Percentiles rank a stretch among this genome's conserved stretches.
These are phyloP conservation scores for Pythium angustatum DNA, from an alignment of 352 stramenopile species.

Conservation along the genomic window DNA sequence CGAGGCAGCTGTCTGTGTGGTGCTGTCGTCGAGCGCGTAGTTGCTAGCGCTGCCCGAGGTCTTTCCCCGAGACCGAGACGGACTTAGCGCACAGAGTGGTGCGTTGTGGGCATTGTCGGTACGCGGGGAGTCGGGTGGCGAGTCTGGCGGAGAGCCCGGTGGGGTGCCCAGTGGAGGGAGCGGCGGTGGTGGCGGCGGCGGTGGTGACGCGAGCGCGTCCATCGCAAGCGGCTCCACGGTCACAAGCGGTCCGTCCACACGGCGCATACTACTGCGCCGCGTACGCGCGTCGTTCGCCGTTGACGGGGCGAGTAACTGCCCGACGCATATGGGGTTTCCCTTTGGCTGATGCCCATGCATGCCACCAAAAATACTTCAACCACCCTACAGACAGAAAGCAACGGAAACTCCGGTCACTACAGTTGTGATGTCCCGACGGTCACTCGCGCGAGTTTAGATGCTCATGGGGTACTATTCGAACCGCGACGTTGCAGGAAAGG, in stretches of 20 bases:
- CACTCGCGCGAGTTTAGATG: neutral
- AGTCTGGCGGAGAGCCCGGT: slow-evolving; percentile 17
- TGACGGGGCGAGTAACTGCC: slow-evolving; percentile 19
- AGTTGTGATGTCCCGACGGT: slow-evolving; percentile 13
- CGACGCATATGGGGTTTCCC: neutral
- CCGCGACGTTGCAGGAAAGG: neutral
- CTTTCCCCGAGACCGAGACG: neutral
- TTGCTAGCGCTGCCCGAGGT: neutral
- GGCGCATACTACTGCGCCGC: slow-evolving; percentile 1
- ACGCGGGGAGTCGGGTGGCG: slow-evolving; percentile 8
- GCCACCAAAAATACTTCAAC: slow-evolving; percentile 21
- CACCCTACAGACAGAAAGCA: too few species aligned
- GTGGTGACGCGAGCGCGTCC: neutral
- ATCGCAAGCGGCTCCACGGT: neutral
- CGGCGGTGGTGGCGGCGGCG: neutral
- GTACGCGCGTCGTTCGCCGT: neutral
- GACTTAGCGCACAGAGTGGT: neutral
- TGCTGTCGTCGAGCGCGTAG: slow-evolving; percentile 2
- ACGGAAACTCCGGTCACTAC: slow-evolving; percentile 28
- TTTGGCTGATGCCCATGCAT: too few species aligned
- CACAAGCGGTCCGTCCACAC: neutral
- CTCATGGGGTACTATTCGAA: slow-evolving; percentile 25
- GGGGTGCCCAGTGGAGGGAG: slow-evolving; percentile 5
- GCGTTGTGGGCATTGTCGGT: neutral
- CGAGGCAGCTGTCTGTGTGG: slow-evolving; percentile 3